These are phyloP conservation scores for Bocquillonia castaneifolia DNA, from an alignment of 441 rosid species.

Conservation along the genomic window DNA sequence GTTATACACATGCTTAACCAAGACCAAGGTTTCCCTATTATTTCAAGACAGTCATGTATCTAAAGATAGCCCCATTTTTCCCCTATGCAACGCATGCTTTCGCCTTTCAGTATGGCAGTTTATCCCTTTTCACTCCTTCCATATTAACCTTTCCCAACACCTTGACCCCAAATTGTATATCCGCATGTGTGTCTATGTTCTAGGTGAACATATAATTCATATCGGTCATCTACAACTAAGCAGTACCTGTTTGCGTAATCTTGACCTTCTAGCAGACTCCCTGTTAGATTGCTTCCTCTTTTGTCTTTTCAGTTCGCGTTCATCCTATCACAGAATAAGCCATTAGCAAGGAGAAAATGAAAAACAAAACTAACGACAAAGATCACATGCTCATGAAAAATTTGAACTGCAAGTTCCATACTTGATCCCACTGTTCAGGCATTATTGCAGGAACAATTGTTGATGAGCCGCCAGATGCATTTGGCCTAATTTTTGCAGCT, in stretches of 20 bases:
- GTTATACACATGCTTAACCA: too few species aligned
- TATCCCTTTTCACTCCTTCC: too few species aligned
- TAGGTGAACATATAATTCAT: not conserved
- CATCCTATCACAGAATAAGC: conserved; percentile 49
- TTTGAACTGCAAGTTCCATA: conserved; percentile 24
- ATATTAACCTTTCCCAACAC: too few species aligned
- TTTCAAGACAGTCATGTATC: too few species aligned
- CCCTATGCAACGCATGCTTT: too few species aligned
- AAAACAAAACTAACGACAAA: not conserved
- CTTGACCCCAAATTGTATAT: not conserved
- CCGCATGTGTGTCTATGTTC: not conserved
- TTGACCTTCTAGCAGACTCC: conserved; percentile 92
- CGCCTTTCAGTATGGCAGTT: not conserved
- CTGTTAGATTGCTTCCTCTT: conserved; percentile 93
- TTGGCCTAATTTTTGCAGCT: conserved; percentile 52
- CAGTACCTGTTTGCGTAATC: conserved; percentile 90
- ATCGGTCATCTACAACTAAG: not conserved
- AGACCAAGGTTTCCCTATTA: too few species aligned
- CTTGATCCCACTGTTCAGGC: conserved; percentile 68
- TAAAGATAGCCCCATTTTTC: too few species aligned
- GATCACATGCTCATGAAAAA: not conserved
- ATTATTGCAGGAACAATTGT: conserved; percentile 36
- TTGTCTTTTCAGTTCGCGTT: conserved; percentile 80
- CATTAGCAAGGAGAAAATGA: not conserved
- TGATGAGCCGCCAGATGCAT: conserved; percentile 38